Evolutionary conservation across 345 rosid species (phyloP).

Genomic region (Bretschneidera sinensis): DNA sequence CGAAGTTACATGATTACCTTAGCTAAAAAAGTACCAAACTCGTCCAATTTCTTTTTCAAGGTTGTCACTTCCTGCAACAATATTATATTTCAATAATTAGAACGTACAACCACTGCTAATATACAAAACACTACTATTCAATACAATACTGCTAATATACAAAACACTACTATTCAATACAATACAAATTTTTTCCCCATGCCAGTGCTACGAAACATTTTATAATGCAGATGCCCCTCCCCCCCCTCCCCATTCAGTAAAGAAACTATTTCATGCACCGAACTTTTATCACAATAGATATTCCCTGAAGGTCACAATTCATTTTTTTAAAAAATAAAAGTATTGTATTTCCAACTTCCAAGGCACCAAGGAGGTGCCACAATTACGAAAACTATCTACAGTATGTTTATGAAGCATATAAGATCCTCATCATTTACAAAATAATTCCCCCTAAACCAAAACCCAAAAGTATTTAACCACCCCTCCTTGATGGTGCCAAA

Average conservation of each 20-base stretch:
- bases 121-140: background rate
- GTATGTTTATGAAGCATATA: no score
- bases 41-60: constrained; percentile 95
- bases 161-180: background rate
- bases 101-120: background rate
- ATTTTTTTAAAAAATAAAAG: no score
- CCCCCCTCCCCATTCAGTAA: no score
- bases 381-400: no score
- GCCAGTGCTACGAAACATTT: background rate
- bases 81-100: constrained; percentile 17
- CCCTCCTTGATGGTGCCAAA: no score
- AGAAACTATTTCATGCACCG: background rate
- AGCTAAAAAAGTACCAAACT: constrained; percentile 96
- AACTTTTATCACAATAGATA: no score
- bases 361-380: no score
- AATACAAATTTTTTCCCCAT: background rate
- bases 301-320: no score
- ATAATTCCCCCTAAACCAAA: no score
- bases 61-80: constrained; percentile 87
- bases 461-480: no score
- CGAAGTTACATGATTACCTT: constrained; percentile 54
- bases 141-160: background rate
- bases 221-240: background rate
- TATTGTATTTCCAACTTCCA: no score
- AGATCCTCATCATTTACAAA: no score